Evolutionary conservation across 1,284 basidiomycete species (phyloP), one percentile per base, ranked within the genome.

Genomic region (Cutaneotrichosporon mucoides): DNA sequence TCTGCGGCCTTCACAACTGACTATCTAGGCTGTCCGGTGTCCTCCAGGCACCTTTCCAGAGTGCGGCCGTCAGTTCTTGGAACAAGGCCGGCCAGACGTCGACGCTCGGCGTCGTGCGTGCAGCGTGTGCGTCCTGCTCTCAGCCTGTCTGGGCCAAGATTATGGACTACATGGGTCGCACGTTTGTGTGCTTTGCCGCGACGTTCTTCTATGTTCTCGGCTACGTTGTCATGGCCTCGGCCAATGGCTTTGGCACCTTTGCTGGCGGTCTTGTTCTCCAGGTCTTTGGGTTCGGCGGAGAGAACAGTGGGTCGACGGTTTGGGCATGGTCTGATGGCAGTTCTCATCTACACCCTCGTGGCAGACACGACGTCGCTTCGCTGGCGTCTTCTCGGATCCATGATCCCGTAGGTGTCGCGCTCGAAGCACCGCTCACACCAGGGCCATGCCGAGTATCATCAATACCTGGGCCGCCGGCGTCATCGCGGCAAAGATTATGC

Each of bases 131-230:
- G 54, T 84, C 85, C 16, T 81, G 85, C 40, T 83, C 88, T 34
- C 91, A 91, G 77, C 89, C 89, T 1, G 82, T 89, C 45, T 86
- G 89, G 66, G 89, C 89, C 3, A 90, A 90, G 76, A 75, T 90
- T 37, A 84, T 88, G 4, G 89, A 92, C 69, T 84, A 88, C 36
- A 69, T 81, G 9, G 82, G 82, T 3, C 78, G 82, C 47, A 79
- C 78, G 1, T 72, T 73, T 60, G 43, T 44, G 4, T 12, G n/a
- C 3, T 44, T 15, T n/a, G 43, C 13, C 43, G n/a, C 43, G 6
- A 16, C n/a, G 5, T 24, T 44, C 43, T 44, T 44, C 16, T 76
- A 72, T 61, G 56, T 59, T 24, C 40, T 76, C 49, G 75, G 75
- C 1, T 72, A 71, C 57, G 66, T 70, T 57, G 59, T 73, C 49